phyloP scores from a whole-genome alignment of 1,284 basidiomycete genomes.

The Fomitopsis schrenkii region DNA sequence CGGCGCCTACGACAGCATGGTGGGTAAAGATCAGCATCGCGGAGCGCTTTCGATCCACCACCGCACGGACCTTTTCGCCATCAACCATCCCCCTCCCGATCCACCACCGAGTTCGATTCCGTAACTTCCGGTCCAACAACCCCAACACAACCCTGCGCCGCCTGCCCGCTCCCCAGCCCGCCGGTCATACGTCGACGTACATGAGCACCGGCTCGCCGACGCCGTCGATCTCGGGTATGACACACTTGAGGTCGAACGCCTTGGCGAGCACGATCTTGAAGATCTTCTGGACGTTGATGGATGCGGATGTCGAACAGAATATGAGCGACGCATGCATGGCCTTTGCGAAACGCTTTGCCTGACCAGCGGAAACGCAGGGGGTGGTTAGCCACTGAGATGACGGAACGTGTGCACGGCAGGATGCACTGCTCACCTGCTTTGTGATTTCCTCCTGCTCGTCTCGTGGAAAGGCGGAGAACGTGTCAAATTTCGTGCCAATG shows the following conservation, averaged over 20 bases:
- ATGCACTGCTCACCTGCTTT: slow-evolving; percentile 64
- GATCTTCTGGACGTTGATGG: slow-evolving; percentile 99
- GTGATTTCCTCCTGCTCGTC: slow-evolving; percentile 99
- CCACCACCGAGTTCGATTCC: not conserved
- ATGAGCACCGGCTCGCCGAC: slow-evolving; percentile 91
- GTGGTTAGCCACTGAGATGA: not conserved
- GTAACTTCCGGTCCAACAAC: not conserved
- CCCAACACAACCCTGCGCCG: not conserved
- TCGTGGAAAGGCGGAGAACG: slow-evolving; percentile 90
- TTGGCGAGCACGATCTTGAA: slow-evolving; percentile 95
- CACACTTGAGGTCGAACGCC: slow-evolving; percentile 89
- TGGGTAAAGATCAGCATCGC: not conserved
- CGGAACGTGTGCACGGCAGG: not conserved
- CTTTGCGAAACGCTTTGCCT: slow-evolving; percentile 94
- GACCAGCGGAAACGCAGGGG: slow-evolving; percentile 3
- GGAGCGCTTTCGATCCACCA: too few relatives aligned
- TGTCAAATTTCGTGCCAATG: slow-evolving; percentile 98
- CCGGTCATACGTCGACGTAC: slow-evolving; percentile 78
- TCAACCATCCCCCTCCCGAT: not conserved
- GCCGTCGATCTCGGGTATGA: slow-evolving; percentile 94
- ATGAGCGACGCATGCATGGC: slow-evolving; percentile 99
- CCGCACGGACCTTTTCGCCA: not conserved
- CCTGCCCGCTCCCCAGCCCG: not conserved
- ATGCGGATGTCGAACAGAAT: slow-evolving; percentile 96
- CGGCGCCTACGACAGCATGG: not conserved